Evolutionary conservation across 345 rosid genomes (phyloP), one percentile per base, ranked within the genome.

Genomic region (Gossypium rotundifolium): DNA sequence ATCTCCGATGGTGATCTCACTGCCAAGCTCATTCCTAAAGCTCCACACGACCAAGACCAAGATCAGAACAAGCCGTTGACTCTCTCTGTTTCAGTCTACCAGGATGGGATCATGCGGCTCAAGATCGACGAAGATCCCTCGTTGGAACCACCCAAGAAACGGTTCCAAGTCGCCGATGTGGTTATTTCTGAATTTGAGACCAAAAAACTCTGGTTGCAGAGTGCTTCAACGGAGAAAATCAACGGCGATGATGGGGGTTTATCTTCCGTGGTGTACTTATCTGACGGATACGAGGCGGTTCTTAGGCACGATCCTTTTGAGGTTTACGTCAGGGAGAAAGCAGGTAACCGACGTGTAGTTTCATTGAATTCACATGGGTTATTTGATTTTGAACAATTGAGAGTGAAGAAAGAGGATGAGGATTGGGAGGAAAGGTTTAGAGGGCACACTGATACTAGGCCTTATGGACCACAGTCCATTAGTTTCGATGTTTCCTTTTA

Each of bases 401-500:
- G 89, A 73, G 78, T 38, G 81, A 93, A 91, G 81, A 76, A 68
- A 2, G 98, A 90, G 12, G 96, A 77, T 70, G 91, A 95, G 23
- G 90, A 88, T 53, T 96, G 98, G 98, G 97, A 90, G 79, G 99
- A 96, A 88, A 89, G 82, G 62, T 96, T 93, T 73, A 84, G 85
- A 71, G 64, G 86, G 11, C 92, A 96, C 60, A 93, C 96, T 0
- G 99, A 96, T 74, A 83, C 62, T 3, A 93, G 98, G 75, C 98
- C 98, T 0, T 84, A 78, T 70, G 98, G 99, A 75, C 87, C 99
- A 23, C 98, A 96, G 58, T 93, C 99, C 7, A 90, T 96, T 75
- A 93, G 96, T 81, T 91, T 93, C 44, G 99, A 96, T 71, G 97
- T 96, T 45, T 88, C 98, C 1, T 96, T 96, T 81, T 90, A 93